Percentiles rank a stretch among this genome's conserved stretches.
Conservation (phyloP, 2,329 filamentous ascomycete genomes). For the Fusarium dlaminii region DNA sequence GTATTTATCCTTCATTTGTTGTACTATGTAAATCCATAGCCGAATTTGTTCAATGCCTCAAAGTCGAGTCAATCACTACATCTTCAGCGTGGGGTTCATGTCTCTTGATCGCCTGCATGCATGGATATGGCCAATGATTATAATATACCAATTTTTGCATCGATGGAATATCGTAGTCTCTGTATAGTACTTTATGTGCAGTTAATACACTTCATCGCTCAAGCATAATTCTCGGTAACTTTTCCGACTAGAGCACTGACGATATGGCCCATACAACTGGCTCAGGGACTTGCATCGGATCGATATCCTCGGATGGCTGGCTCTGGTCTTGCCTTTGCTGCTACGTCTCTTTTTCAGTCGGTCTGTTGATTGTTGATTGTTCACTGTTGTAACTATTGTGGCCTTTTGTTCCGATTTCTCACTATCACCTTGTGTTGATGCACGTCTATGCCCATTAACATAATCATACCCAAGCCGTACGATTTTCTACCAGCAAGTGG, state of each 20-base stretch:
- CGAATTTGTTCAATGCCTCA: background rate
- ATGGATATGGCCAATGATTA: background rate
- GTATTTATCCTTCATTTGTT: background rate
- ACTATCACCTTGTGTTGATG: background rate
- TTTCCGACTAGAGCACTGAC: constrained; percentile 6
- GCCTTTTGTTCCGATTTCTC: no score
- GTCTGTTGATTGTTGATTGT: background rate
- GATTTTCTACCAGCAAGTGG: background rate
- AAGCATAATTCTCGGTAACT: constrained; percentile 10
- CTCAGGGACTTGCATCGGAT: constrained; percentile 14
- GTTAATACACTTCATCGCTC: background rate
- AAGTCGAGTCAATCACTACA: background rate
- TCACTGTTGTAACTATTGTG: no score
- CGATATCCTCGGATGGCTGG: background rate
- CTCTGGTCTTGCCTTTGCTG: background rate
- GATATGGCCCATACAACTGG: constrained; percentile 2
- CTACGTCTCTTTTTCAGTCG: background rate
- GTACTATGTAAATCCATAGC: background rate
- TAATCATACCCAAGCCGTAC: background rate
- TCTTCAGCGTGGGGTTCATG: background rate
- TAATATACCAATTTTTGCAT: background rate
- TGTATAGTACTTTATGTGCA: background rate
- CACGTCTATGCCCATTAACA: background rate
- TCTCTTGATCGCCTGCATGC: background rate
- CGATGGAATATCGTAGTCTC: background rate